Base-by-base conservation (phyloP, 352 stramenopile genomes). In the Phytophthora niederhauseri region DNA sequence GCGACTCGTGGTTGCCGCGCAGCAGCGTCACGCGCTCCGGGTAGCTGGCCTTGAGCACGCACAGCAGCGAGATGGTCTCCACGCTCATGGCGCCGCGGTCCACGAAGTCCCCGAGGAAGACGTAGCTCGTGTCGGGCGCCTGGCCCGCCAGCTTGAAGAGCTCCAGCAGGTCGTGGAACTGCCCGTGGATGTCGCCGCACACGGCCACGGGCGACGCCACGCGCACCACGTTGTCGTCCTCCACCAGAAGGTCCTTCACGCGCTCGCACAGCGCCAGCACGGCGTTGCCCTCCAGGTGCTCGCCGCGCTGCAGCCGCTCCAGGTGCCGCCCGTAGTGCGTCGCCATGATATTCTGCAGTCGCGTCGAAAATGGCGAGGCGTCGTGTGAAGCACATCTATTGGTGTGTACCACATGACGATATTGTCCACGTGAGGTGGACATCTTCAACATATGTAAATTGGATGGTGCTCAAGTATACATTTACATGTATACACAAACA, bases 101-200 rank as follows among this genome's bases (percentile, higher is more conserved):
- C 24, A 99, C 96, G 75, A 98, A 99, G 81, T 99, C 97, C 5
- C 97, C 97, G n/a, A 99, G 76, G 76, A 99, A 99, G 28, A 99
- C 79, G 72, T 94, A 98, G 57, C 78, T 93, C 19, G 84, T 95
- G 28, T 85, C 73, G 1, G 95, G 91, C 31, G 95, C 92, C 57
- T 89, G 87, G 17, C 96, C 97, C 49, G 90, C 84, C 9, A 98
- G 86, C 57, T 97, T 86, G 43, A 99, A 93, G 41, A 99, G 80
- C 66, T 98, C 90, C 7, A 99, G 66, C 38, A 99, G 81, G 81
- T 99, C 97, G 73, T 97, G 97, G 80, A 99, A 99, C 80, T 99
- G 97, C 12, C 97, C 97, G 76, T 99, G 97, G 60, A 99, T 92
- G 82, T 99, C 97, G 49, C 97, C 97, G 45, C 92, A 93, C 24